Evolutionary conservation across 2,329 filamentous ascomycete genomes (phyloP).

Genomic region (Ilyonectria mors-panacis): DNA sequence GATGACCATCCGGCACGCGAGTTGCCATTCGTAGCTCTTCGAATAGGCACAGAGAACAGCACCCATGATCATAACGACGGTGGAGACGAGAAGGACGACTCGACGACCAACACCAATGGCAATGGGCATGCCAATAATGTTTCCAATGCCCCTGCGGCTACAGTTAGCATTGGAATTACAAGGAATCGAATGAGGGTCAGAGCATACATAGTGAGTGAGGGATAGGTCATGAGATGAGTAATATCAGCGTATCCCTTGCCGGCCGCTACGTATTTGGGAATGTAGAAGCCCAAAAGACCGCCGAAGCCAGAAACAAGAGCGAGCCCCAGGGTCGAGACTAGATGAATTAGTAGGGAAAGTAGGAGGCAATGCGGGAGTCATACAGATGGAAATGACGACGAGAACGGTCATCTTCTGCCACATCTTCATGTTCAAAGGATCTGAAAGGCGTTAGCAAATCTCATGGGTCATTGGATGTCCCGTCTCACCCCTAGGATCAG

Average conservation of each 20-base stretch:
- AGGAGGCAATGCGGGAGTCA: neutral
- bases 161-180: neutral
- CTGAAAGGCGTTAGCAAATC: slow-evolving; percentile 20
- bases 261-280: slow-evolving; percentile 24
- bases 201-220: slow-evolving; percentile 30
- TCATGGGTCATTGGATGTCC: neutral
- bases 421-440: slow-evolving; percentile 44
- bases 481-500: slow-evolving; percentile 32
- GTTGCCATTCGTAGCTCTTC: slow-evolving; percentile 42
- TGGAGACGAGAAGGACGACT: slow-evolving; percentile 40
- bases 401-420: slow-evolving; percentile 41
- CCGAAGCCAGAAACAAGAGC: slow-evolving; percentile 31
- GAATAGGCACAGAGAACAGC: slow-evolving; percentile 36
- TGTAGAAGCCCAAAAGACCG: slow-evolving; percentile 34
- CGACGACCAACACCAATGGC: slow-evolving; percentile 41
- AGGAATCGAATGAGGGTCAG: neutral
- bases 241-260: slow-evolving; percentile 33
- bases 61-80: slow-evolving; percentile 40
- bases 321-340: slow-evolving; percentile 30
- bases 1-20: slow-evolving; percentile 35
- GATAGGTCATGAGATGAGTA: slow-evolving; percentile 34
- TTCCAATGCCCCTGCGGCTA: slow-evolving; percentile 36
- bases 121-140: slow-evolving; percentile 42
- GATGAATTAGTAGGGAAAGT: neutral
- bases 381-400: slow-evolving; percentile 40